phyloP scores from a whole-genome alignment of 495 filamentous ascomycete genomes.

The Penicillium diatomitis region DNA sequence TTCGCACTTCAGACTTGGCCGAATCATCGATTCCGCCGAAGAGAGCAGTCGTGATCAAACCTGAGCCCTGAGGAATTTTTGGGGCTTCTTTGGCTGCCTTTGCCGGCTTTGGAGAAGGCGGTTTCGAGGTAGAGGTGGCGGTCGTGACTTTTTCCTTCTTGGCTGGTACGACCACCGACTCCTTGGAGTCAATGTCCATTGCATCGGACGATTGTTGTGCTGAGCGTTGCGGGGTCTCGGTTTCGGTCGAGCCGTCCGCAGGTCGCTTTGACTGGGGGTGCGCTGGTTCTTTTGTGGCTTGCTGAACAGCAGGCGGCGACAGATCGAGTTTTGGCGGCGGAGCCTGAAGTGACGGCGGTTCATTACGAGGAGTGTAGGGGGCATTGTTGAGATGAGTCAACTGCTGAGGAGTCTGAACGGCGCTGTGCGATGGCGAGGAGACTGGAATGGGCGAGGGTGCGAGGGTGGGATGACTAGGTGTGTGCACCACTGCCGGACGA shows the following conservation, averaged over 20 bases:
- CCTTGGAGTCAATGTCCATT: slow-evolving; percentile 33
- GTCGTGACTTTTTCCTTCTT: slow-evolving; percentile 34
- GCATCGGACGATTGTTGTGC: slow-evolving; percentile 9
- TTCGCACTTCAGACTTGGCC: slow-evolving; percentile 34
- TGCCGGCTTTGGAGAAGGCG: slow-evolving; percentile 50
- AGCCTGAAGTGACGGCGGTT: slow-evolving; percentile 12
- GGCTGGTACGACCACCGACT: slow-evolving; percentile 8
- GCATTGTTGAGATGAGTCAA: slow-evolving; percentile 9
- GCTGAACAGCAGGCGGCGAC: slow-evolving; percentile 12
- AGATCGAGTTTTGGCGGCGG: slow-evolving; percentile 16
- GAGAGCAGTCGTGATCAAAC: slow-evolving; percentile 54
- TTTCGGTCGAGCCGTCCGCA: slow-evolving; percentile 7
- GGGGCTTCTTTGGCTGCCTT: slow-evolving; percentile 45
- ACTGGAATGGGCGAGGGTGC: slow-evolving; percentile 19
- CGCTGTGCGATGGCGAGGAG: slow-evolving; percentile 18
- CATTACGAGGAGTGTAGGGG: slow-evolving; percentile 24
- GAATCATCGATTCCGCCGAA: slow-evolving; percentile 45
- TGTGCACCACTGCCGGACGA: slow-evolving; percentile 10
- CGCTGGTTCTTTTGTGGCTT: slow-evolving; percentile 7
- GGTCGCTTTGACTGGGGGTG: slow-evolving; percentile 11
- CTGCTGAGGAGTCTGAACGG: slow-evolving; percentile 14
- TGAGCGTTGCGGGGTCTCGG: slow-evolving; percentile 12
- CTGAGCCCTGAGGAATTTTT: slow-evolving; percentile 54
- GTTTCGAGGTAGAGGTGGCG: slow-evolving; percentile 45
- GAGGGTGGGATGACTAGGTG: slow-evolving; percentile 19